Evolutionary conservation across 331 rosid genomes (phyloP).

Genomic region (Pyracantha coccinea): DNA sequence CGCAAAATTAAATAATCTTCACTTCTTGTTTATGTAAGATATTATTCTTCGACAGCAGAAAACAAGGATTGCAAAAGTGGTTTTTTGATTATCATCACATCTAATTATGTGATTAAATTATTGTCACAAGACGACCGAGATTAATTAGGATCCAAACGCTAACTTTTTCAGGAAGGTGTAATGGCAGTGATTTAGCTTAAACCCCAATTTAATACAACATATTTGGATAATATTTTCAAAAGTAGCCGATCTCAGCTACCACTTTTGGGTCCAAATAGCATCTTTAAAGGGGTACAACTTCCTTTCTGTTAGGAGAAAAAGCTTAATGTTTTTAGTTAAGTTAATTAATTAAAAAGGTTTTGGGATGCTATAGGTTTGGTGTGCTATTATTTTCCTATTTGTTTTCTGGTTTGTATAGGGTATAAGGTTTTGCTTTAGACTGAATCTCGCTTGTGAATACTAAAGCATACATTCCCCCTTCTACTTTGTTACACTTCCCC

Average conservation of each 20-base stretch:
- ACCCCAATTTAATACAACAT: background rate
- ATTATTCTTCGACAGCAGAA: background rate
- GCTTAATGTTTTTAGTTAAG: background rate
- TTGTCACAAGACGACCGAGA: too few species aligned
- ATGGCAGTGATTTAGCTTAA: background rate
- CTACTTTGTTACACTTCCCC: conserved; percentile 5
- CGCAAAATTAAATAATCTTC: too few species aligned
- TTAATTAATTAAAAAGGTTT: background rate
- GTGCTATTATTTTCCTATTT: background rate
- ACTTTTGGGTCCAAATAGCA: background rate
- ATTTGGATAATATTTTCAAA: background rate
- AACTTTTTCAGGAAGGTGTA: conserved; percentile 3
- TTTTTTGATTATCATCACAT: background rate
- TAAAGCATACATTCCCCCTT: conserved; percentile 8
- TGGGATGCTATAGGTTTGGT: background rate
- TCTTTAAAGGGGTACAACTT: background rate
- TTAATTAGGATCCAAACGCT: background rate
- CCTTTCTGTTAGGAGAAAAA: background rate
- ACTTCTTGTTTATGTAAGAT: too few species aligned
- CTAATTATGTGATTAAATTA: background rate
- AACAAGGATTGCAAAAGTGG: background rate
- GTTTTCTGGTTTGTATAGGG: background rate
- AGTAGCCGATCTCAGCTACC: conserved; percentile 6
- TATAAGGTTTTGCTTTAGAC: background rate
- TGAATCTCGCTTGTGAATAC: background rate